Percentiles rank a stretch among this genome's conserved stretches.
phyloP scores from a whole-genome alignment of 2,329 filamentous ascomycete species.

The Talaromyces funiculosus region DNA sequence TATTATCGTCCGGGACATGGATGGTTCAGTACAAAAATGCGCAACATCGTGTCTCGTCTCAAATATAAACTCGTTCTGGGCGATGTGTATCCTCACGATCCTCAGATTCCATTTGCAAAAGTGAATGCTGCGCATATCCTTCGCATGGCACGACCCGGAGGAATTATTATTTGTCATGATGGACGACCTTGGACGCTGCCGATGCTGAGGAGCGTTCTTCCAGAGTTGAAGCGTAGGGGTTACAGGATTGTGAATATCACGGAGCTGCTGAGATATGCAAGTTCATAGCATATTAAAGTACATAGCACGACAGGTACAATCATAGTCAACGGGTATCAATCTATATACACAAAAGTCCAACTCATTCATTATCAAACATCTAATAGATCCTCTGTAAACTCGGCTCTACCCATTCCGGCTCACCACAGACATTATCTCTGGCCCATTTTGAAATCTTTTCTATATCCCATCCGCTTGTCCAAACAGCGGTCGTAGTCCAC shows the following conservation, averaged over 20 bases:
- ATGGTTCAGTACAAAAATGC: constrained; percentile 70
- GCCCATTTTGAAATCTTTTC: constrained; percentile 22
- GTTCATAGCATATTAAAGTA: not conserved
- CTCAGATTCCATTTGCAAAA: constrained; percentile 66
- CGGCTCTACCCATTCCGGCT: constrained; percentile 24
- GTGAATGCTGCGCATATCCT: constrained; percentile 74
- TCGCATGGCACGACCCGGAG: constrained; percentile 70
- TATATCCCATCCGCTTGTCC: constrained; percentile 24
- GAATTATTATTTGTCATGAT: constrained; percentile 83
- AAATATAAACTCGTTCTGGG: constrained; percentile 73
- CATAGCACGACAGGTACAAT: not conserved
- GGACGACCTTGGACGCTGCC: constrained; percentile 73
- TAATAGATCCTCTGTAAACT: constrained; percentile 24
- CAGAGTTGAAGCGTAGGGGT: constrained; percentile 62
- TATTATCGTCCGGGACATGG: constrained; percentile 83
- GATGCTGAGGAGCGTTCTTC: constrained; percentile 69
- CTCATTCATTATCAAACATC: not conserved
- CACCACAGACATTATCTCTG: constrained; percentile 18
- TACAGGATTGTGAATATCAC: constrained; percentile 68
- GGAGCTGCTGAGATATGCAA: constrained; percentile 50
- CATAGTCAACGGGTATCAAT: not conserved
- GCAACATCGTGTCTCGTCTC: constrained; percentile 52
- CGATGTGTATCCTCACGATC: constrained; percentile 82
- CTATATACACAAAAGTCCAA: not conserved
- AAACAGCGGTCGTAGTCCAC: constrained; percentile 14